A percentile compares a stretch with the other conserved stretches of the same genome.
phyloP scores from a whole-genome alignment of 305 asterid genomes.

The Fraxinus floribunda region DNA sequence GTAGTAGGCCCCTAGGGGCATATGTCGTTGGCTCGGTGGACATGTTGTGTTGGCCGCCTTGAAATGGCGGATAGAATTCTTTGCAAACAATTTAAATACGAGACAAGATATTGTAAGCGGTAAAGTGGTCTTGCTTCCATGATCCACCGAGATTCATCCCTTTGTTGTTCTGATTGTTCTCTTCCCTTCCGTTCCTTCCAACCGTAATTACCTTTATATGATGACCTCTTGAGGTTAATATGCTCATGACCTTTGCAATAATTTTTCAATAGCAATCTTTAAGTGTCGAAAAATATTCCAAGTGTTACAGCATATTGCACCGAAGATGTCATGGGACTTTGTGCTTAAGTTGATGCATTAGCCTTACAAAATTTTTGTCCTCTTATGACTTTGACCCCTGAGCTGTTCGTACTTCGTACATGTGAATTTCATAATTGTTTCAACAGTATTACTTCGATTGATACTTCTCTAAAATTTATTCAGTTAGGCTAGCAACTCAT shows the following conservation, averaged over 20 bases:
- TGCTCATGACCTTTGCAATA: background rate
- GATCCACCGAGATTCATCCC: background rate
- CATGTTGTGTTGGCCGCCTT: background rate
- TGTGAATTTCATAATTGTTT: background rate
- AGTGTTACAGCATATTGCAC: background rate
- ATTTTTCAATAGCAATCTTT: background rate
- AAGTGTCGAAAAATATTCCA: background rate
- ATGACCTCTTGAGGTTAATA: background rate
- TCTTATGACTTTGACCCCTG: background rate
- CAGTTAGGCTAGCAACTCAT: background rate
- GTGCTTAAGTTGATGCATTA: background rate
- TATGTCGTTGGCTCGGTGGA: background rate
- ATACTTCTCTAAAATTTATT: background rate
- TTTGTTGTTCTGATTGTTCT: background rate
- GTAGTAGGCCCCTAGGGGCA: too few species aligned
- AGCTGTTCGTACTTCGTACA: background rate
- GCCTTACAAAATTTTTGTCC: background rate
- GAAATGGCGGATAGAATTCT: background rate
- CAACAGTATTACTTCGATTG: background rate
- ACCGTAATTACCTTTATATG: background rate
- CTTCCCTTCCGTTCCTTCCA: background rate
- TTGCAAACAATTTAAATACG: too few species aligned
- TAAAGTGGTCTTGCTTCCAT: too few species aligned
- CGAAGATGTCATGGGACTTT: background rate
- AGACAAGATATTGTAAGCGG: too few species aligned